Evolutionary conservation across 2,329 filamentous ascomycete species (phyloP), one percentile per base, ranked within the genome.

Genomic region (Capronia epimyces): DNA sequence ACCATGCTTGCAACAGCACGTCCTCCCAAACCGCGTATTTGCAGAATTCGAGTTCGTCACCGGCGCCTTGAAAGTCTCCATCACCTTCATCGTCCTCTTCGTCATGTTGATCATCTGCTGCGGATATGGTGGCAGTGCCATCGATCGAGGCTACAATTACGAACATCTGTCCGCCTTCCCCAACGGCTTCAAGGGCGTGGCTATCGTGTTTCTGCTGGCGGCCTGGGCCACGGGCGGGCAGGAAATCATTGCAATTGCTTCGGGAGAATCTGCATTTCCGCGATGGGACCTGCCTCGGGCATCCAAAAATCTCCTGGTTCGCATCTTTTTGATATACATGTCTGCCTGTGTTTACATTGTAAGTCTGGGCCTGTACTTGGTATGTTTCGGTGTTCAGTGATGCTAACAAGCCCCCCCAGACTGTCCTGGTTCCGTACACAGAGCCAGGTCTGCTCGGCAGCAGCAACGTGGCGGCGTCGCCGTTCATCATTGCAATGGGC

Each of bases 401-500:
- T 27, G 25, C 25, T 27, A 27, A 27, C 25, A 27, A 5, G 10
- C 25, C 10, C 25, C 6, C 25, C 6, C 25, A 27, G 25, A 27
- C 80, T 21, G 71, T 84, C 46, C 70, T 77, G 5, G 77, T 83
- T n/a, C 73, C 78, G 6, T 77, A 73, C 51, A 73, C 79, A 34
- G 75, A 82, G 69, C 55, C 67, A 0, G 65, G 69, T 29, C 71
- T 83, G 3, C 70, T 82, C 16, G 65, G 65, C n/a, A 61, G 60
- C 9, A 58, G 52, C 16, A 58, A 61, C 5, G 56, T 63, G 2
- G 59, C 63, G 2, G 85, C 88, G 1, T 95, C 89, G 2, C 91
- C 90, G 1, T 96, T 96, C 66, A 90, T 96, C 62, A 93, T 96
- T 62, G 88, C 89, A 57, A 95, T 95, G 62, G 75, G 85, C 59